phyloP scores from a whole-genome alignment of 139 green algal genomes.

The Tetradesmus lagerheimii region DNA sequence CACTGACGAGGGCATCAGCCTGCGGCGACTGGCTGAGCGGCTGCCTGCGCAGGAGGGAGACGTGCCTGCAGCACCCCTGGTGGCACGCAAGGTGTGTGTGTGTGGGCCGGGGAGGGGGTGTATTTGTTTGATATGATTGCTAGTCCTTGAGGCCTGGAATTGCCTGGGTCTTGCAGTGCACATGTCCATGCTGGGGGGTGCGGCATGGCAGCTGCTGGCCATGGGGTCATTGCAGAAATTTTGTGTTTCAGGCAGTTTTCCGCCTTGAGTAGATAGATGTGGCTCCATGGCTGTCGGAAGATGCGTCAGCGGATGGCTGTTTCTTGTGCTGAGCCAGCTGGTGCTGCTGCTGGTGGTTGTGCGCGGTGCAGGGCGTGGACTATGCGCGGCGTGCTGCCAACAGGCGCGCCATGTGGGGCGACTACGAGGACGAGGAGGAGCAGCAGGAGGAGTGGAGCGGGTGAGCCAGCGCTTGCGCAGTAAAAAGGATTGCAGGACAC shows the following conservation, averaged over 20 bases:
- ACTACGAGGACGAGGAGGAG: conserved; percentile 35
- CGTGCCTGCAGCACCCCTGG: background rate
- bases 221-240: too few species aligned
- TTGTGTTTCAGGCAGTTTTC: too few species aligned
- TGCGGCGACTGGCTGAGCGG: conserved; percentile 63
- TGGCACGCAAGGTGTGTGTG: conserved; percentile 14
- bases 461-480: background rate
- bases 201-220: background rate
- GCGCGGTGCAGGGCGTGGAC: background rate
- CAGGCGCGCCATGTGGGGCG: conserved; percentile 13
- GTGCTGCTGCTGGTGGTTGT: background rate
- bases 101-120: too few species aligned
- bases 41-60: conserved; percentile 51
- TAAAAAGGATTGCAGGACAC: too few species aligned
- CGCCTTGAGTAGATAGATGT: too few species aligned
- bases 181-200: too few species aligned
- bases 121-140: too few species aligned
- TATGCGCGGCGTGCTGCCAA: conserved; percentile 24
- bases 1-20: conserved; percentile 69
- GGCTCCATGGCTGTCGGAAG: too few species aligned
- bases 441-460: conserved; percentile 35
- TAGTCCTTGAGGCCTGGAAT: too few species aligned
- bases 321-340: background rate
- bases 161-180: too few species aligned
- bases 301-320: too few species aligned